Conservation (phyloP, 2,329 filamentous ascomycete species). For the Akanthomyces lecanii region DNA sequence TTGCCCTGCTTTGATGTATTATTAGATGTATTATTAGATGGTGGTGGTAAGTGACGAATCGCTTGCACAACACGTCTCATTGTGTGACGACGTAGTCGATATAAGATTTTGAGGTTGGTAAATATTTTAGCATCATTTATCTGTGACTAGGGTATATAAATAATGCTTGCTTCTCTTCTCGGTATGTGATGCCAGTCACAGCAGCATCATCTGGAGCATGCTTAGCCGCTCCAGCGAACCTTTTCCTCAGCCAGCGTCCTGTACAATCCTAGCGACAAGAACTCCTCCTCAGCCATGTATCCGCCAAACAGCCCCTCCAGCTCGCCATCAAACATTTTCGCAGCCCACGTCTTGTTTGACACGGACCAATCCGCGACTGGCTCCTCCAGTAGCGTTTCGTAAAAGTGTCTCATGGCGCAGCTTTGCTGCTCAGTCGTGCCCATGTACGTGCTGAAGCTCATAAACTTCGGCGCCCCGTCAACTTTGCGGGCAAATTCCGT, state of each 20-base stretch:
- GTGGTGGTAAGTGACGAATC: too few relatives aligned
- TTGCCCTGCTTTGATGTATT: too few relatives aligned
- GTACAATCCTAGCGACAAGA: slow-evolving; percentile 12
- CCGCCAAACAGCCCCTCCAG: slow-evolving; percentile 13
- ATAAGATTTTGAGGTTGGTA: too few relatives aligned
- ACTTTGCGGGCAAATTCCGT: not conserved
- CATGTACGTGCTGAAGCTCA: slow-evolving; percentile 14
- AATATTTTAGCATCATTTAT: too few relatives aligned
- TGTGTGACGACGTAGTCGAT: too few relatives aligned
- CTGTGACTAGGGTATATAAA: too few relatives aligned
- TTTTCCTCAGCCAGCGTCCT: slow-evolving; percentile 13
- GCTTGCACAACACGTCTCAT: too few relatives aligned
- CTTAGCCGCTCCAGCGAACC: slow-evolving; percentile 15
- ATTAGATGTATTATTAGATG: too few relatives aligned
- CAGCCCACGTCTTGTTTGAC: slow-evolving; percentile 9
- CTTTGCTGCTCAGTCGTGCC: slow-evolving; percentile 6
- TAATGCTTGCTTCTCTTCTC: too few relatives aligned
- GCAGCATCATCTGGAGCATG: not conserved
- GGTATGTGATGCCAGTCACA: not conserved
- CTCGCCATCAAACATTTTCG: slow-evolving; percentile 4
- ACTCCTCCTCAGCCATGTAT: slow-evolving; percentile 11
- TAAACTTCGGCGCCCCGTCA: slow-evolving; percentile 8
- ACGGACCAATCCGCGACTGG: not conserved
- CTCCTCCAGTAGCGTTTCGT: not conserved
- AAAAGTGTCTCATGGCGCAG: not conserved